Percentiles rank a stretch among this genome's conserved stretches.
phyloP scores from a whole-genome alignment of 352 stramenopile species.

The Globisporangium radiosum region DNA sequence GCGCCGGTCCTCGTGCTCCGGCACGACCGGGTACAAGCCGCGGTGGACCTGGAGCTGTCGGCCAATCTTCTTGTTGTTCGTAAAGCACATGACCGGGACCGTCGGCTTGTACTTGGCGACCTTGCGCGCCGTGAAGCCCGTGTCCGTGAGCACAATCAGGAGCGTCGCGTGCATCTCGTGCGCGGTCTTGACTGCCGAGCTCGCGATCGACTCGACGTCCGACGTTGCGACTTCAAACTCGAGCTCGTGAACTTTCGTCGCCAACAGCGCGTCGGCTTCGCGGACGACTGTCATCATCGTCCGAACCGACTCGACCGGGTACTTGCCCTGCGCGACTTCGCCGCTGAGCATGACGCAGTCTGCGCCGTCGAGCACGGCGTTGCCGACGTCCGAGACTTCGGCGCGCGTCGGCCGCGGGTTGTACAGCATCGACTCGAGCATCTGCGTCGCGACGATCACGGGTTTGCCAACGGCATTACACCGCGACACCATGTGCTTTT shows the following conservation, averaged over 20 bases:
- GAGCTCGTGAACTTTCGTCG: slow-evolving; percentile 48
- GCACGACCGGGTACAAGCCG: slow-evolving; percentile 67
- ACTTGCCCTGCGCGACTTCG: slow-evolving; percentile 82
- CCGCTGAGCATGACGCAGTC: slow-evolving; percentile 87
- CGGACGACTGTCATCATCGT: slow-evolving; percentile 94
- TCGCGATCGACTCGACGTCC: slow-evolving; percentile 81
- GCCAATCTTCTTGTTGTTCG: slow-evolving; percentile 80
- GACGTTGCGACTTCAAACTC: slow-evolving; percentile 55
- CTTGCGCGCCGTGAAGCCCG: slow-evolving; percentile 73
- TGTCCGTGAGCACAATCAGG: slow-evolving; percentile 81
- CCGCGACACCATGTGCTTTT: slow-evolving; percentile 84
- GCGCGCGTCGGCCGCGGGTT: slow-evolving; percentile 83
- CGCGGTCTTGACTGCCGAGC: slow-evolving; percentile 79
- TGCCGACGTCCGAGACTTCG: slow-evolving; percentile 85
- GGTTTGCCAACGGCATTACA: slow-evolving; percentile 85
- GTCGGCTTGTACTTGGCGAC: slow-evolving; percentile 89
- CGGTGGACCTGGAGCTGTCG: slow-evolving; percentile 90
- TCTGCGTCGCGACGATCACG: slow-evolving; percentile 85
- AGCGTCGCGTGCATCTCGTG: slow-evolving; percentile 82
- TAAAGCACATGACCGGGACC: slow-evolving; percentile 91
- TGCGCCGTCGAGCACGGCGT: slow-evolving; percentile 80
- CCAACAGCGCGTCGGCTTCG: slow-evolving; percentile 72
- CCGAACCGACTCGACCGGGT: slow-evolving; percentile 80
- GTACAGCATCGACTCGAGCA: slow-evolving; percentile 87
- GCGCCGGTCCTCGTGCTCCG: slow-evolving; percentile 44